Base-by-base conservation (phyloP, 805 yeast genomes). In the Starmerella kuoi region DNA sequence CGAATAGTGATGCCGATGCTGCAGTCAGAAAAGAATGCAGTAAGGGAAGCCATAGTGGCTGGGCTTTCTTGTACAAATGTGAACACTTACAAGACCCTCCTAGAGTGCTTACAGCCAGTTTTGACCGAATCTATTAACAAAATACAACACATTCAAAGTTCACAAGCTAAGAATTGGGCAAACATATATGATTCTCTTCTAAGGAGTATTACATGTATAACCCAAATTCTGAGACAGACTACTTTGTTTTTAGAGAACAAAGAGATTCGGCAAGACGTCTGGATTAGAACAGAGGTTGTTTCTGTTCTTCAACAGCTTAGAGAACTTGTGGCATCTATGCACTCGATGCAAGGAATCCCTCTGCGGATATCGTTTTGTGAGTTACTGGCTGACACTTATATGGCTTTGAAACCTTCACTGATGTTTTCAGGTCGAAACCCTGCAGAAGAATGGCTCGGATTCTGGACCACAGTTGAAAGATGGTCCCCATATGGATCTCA, bases 401-500 rank as follows among this genome's bases (percentile, higher is more conserved):
- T 63, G 12, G 57, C 47, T 11, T 17, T 52, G 34, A 47, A 60
- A 4, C 55, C 61, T 11, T 47, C 43, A 3, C 31, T 43, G 2
- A 41, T 49, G 48, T 44, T 39, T 25, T 32, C 45, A 4, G 52
- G 52, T 2, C 36, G 49, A 28, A n/a, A 40, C 40, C 36, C 53
- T 46, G 28, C 60, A 57, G n/a, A 60, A 61, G 24, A 79, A 83
- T 2, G 54, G 54, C 26, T 36, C 4, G 35, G 35, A 9, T 81
- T 93, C 47, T 87, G 85, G 63, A 74, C 77, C 35, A 79, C 74
- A 54, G 64, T 91, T 43, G 87, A 82, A 50, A 94, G 84, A 57
- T 91, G 99, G 99, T 86, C 95, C 59, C 94, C 94, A 0, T 76
- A 74, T 60, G 96, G 97, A 2, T 77, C 74, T 40, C 66, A 76